A percentile compares a stretch with the other conserved stretches of the same genome.
These are phyloP conservation scores for Mycena amicta DNA, from an alignment of 768 basidiomycete species.

Conservation along the genomic window DNA sequence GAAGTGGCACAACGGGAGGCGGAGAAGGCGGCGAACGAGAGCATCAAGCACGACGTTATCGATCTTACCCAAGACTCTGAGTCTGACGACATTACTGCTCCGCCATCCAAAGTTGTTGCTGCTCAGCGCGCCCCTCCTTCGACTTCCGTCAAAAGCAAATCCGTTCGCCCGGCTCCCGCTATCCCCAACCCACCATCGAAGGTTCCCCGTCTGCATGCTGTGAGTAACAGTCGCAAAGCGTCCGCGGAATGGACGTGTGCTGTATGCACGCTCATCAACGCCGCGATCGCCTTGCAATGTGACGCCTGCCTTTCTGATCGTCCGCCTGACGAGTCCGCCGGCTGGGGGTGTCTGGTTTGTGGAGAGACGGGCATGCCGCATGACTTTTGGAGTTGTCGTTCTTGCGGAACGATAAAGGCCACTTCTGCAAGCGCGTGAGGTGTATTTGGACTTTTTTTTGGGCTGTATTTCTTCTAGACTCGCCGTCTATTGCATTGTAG, in stretches of 20 bases:
- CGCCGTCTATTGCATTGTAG: no score
- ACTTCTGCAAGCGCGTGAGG: slow-evolving; percentile 21
- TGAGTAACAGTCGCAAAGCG: no score
- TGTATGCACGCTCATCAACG: slow-evolving; percentile 71
- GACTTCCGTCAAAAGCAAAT: not conserved
- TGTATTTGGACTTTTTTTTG: not conserved
- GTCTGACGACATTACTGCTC: slow-evolving; percentile 33
- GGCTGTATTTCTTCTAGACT: no score
- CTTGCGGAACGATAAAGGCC: slow-evolving; percentile 69
- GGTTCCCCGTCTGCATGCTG: no score
- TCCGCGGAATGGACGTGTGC: slow-evolving; percentile 52
- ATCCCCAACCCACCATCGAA: not conserved
- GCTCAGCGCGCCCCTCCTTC: slow-evolving; percentile 3
- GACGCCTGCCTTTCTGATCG: slow-evolving; percentile 54
- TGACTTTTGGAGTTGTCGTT: slow-evolving; percentile 74
- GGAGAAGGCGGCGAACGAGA: slow-evolving; percentile 68
- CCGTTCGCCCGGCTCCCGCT: not conserved
- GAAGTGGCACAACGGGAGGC: slow-evolving; percentile 59
- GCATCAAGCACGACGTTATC: slow-evolving; percentile 59
- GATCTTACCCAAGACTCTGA: slow-evolving; percentile 57
- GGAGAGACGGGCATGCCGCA: slow-evolving; percentile 62
- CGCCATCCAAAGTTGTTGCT: slow-evolving; percentile 14
- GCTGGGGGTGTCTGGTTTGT: slow-evolving; percentile 71
- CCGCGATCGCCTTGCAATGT: slow-evolving; percentile 51
- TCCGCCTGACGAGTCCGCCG: slow-evolving; percentile 38